Percentiles rank a stretch among this genome's conserved stretches.
Conservation (phyloP, 108 stramenopile species). For the Skeletonema potamos region DNA sequence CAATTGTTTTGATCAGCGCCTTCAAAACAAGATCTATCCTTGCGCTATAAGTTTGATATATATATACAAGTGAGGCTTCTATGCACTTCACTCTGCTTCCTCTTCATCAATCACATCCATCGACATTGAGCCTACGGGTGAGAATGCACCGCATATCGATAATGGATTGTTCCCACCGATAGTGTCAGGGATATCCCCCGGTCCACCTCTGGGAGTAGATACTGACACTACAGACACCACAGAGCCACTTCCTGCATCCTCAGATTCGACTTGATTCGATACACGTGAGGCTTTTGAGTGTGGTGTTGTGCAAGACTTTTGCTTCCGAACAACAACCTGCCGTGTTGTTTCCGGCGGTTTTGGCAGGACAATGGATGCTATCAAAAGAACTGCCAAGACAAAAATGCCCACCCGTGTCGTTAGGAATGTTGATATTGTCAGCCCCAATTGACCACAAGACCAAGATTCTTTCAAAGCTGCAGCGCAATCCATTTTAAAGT, state of each 20-base stretch:
- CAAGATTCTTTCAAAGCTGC: background rate
- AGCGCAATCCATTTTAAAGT: background rate
- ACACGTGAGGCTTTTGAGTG: background rate
- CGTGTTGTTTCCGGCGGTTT: no score
- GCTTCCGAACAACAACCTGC: background rate
- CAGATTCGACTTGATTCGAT: background rate
- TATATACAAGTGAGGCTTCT: no score
- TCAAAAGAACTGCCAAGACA: constrained; percentile 20
- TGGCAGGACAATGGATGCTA: constrained; percentile 31
- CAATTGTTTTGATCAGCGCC: no score
- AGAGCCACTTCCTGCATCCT: background rate
- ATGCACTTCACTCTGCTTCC: background rate
- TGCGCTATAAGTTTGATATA: no score
- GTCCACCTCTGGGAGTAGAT: background rate
- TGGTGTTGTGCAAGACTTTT: background rate
- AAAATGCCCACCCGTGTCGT: constrained; percentile 29
- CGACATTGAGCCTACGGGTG: background rate
- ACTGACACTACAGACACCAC: background rate
- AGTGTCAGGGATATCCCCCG: background rate
- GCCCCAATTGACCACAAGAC: constrained; percentile 11
- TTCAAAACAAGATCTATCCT: no score
- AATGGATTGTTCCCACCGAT: background rate
- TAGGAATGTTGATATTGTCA: constrained; percentile 22
- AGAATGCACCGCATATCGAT: background rate
- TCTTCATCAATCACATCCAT: constrained; percentile 2